Evolutionary conservation across 805 yeast genomes (phyloP), one percentile per base, ranked within the genome.

Genomic region (Lipomyces kockii): DNA sequence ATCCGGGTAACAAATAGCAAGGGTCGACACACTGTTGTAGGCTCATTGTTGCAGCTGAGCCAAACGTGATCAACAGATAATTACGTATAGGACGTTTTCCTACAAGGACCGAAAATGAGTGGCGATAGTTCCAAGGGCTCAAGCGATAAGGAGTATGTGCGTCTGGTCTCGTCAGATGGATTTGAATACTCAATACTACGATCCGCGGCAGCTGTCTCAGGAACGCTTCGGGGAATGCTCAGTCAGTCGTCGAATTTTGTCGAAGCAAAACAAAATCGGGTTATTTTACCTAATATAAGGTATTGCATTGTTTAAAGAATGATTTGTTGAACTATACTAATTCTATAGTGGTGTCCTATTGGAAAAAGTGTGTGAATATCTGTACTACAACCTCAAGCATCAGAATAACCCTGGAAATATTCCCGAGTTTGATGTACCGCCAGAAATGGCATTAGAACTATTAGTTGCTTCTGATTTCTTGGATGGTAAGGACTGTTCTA

Each of bases 381-480:
- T 94, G 43, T 87, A 90, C 76, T 93, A 90, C 75, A 87, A 90
- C 73, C 77, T 83, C 67, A 88, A 90, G 73, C 91, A 90, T 76
- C 85, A 83, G 69, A 64, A 63, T 52, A 65, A 71, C 51, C 73
- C 73, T 5, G 67, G 70, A 17, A 88, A 85, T 60, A 85, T 90
- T 6, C 97, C 97, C 0, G 95, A 90, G 64, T 95, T 95, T 78
- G 89, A 90, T 49, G 86, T 95, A 2, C 97, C 98, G 0, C 93
- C 98, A 0, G 98, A 92, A 72, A 85, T 94, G 86, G 97, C 98
- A 0, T 80, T 94, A 69, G 98, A 95, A 76, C 80, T 94, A 72
- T 79, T 95, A 57, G 94, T 95, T 49, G 97, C 97, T 32, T 97
- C 98, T 1, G 99, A 95, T 76, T 94, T 86, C 76, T 79, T 92